Evolutionary conservation across 345 rosid genomes (phyloP).

Genomic region (Hibiscus mutabilis): DNA sequence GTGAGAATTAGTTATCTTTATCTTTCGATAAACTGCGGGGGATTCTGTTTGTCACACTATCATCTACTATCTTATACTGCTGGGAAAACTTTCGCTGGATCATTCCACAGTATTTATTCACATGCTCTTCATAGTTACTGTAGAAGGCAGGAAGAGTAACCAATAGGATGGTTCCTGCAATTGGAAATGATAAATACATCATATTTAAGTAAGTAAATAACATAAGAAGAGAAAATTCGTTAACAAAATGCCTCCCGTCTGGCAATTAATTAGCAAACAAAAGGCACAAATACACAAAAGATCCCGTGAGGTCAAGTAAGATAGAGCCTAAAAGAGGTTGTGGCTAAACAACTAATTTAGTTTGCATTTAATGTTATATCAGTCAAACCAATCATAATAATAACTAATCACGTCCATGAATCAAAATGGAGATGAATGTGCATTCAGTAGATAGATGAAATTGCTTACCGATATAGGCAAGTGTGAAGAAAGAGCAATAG

Average conservation of each 20-base stretch:
- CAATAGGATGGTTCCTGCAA: slow-evolving; percentile 65
- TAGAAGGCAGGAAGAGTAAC: slow-evolving; percentile 81
- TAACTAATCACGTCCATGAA: not conserved
- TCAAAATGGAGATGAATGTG: not conserved
- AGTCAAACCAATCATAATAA: not conserved
- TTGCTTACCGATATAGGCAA: slow-evolving; percentile 72
- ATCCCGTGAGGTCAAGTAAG: not conserved
- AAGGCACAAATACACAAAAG: not conserved
- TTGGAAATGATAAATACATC: slow-evolving; percentile 9
- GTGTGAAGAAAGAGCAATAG: slow-evolving; percentile 77
- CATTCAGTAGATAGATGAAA: slow-evolving; percentile 12
- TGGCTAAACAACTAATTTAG: not conserved
- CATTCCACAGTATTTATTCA: slow-evolving; percentile 63
- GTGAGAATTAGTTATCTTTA: slow-evolving; percentile 39
- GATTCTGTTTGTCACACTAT: slow-evolving; percentile 61
- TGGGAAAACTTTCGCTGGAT: slow-evolving; percentile 56
- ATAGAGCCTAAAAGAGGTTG: not conserved
- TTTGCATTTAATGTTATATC: not conserved
- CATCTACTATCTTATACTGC: slow-evolving; percentile 77
- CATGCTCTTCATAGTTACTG: slow-evolving; percentile 52
- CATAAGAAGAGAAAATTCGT: not conserved
- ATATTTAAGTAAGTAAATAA: not conserved
- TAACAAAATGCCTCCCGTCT: not conserved
- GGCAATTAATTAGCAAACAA: not conserved
- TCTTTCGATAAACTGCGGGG: slow-evolving; percentile 57